These are phyloP conservation scores for Eucommia ulmoides DNA, from an alignment of 257 asterid genomes.

Conservation along the genomic window DNA sequence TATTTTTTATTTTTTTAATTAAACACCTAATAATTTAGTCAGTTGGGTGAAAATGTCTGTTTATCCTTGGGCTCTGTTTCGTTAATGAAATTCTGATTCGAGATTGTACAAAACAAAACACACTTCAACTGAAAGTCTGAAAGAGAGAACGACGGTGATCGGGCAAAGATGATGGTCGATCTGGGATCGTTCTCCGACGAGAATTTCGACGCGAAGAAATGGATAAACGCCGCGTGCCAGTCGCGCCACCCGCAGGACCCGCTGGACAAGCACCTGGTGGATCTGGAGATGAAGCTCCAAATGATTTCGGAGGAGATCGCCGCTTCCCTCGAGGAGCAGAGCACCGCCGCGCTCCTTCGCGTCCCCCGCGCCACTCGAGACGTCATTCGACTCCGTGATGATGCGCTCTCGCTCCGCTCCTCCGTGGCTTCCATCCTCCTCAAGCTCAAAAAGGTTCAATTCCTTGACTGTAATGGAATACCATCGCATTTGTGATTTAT, in stretches of 20 bases:
- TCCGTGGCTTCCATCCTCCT: conserved; percentile 73
- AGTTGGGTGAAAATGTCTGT: too few relatives aligned
- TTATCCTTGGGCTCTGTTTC: too few relatives aligned
- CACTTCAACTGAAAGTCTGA: too few relatives aligned
- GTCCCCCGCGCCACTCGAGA: conserved; percentile 92
- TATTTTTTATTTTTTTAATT: too few relatives aligned
- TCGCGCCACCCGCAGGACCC: conserved; percentile 87
- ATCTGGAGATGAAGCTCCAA: conserved; percentile 98
- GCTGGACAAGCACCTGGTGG: conserved; percentile 79
- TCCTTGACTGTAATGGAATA: too few relatives aligned
- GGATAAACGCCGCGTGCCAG: conserved; percentile 83
- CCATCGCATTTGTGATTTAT: too few relatives aligned
- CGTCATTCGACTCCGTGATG: conserved; percentile 84
- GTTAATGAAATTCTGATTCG: too few relatives aligned
- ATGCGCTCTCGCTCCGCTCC: conserved; percentile 75
- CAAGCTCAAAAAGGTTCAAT: conserved; percentile 61
- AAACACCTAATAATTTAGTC: too few relatives aligned
- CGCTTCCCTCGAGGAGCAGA: conserved; percentile 89
- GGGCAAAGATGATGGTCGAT: conserved; percentile 72
- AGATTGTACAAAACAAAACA: too few relatives aligned
- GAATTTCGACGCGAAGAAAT: conserved; percentile 87
- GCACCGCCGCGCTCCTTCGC: conserved; percentile 83
- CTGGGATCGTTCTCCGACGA: conserved; percentile 79
- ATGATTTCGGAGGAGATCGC: conserved; percentile 95
- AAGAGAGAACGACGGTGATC: too few relatives aligned